Base-by-base conservation (phyloP, 345 rosid species). In the Gossypium anomalum region DNA sequence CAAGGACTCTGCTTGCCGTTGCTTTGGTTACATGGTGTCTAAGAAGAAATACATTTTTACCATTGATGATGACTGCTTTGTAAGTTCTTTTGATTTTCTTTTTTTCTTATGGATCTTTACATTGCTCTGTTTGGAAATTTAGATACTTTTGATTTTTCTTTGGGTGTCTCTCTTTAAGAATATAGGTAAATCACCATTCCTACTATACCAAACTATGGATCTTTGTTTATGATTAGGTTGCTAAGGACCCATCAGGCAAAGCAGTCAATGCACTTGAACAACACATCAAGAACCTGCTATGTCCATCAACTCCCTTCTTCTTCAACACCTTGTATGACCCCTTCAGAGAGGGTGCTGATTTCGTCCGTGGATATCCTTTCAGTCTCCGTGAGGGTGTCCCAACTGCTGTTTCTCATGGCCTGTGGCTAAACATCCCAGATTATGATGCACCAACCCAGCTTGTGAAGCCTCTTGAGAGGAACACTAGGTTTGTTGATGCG, bases 371-470 rank as follows among this genome's bases (percentile, higher is more conserved):
- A 61, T 94, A 91, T 82, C 98, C 98, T 48, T 94, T 94, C 71
- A 94, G 96, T 84, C 90, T 92, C 0, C 87, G 98, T 0, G 98
- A 94, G 85, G 98, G 98, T 84, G 97, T 86, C 27, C 88, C 93
- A 4, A 94, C 98, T 22, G 98, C 98, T 58, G 95, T 92, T 72
- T 94, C 98, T 49, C 98, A 94, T 72, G 98, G 97, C 67, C 98
- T 94, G 62, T 94, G 98, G 98, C 97, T 94, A 72, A 94, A 94
- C 89, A 94, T 94, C 78, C 98, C 98, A 2, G 98, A 94, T 77
- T 94, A 94, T 67, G 98, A 94, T 79, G 98, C 98, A 16, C 98
- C 98, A 1, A 92, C 98, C 22, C 98, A 94, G 76, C 98, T 94
- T 41, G 98, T 94, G 57, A 94, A 94, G 92, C 98, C 98, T 57